Evolutionary conservation across 2,329 filamentous ascomycete genomes (phyloP).

Genomic region (Mycosphaerella sp.): DNA sequence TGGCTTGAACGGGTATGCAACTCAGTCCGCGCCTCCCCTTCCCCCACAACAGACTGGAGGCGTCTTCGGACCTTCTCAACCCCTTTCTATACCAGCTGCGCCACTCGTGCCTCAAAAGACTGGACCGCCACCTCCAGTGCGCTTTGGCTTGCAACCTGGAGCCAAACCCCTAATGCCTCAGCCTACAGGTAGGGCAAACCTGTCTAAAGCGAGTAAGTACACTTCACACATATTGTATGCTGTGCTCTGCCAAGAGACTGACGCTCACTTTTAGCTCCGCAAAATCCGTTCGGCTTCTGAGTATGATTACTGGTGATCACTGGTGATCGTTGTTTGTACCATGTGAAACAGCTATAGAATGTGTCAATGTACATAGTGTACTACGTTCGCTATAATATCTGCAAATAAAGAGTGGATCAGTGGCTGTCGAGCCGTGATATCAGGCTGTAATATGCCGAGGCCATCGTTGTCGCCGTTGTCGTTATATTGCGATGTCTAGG

Average conservation of each 20-base stretch:
- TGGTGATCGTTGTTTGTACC: slow-evolving; percentile 1
- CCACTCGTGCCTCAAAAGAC: slow-evolving; percentile 73
- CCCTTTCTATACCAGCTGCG: slow-evolving; percentile 38
- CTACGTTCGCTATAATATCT: slow-evolving; percentile 16
- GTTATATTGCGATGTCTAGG: neutral
- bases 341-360: slow-evolving; percentile 13
- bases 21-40: slow-evolving; percentile 48
- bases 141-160: slow-evolving; percentile 72
- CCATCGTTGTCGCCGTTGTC: neutral
- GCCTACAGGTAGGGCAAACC: slow-evolving; percentile 83
- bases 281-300: slow-evolving; percentile 65
- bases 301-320: neutral
- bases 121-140: slow-evolving; percentile 76
- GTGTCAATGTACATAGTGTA: slow-evolving; percentile 22
- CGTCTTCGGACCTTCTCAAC: slow-evolving; percentile 31
- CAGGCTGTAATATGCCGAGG: neutral
- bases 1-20: slow-evolving; percentile 41
- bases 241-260: neutral
- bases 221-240: slow-evolving; percentile 5
- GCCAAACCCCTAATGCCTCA: slow-evolving; percentile 76
- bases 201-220: slow-evolving; percentile 90
- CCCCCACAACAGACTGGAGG: slow-evolving; percentile 50
- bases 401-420: neutral
- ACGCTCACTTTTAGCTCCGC: slow-evolving; percentile 47
- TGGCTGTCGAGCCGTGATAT: neutral